phyloP scores from a whole-genome alignment of 768 basidiomycete species.

The Cystofilobasidium ferigula region DNA sequence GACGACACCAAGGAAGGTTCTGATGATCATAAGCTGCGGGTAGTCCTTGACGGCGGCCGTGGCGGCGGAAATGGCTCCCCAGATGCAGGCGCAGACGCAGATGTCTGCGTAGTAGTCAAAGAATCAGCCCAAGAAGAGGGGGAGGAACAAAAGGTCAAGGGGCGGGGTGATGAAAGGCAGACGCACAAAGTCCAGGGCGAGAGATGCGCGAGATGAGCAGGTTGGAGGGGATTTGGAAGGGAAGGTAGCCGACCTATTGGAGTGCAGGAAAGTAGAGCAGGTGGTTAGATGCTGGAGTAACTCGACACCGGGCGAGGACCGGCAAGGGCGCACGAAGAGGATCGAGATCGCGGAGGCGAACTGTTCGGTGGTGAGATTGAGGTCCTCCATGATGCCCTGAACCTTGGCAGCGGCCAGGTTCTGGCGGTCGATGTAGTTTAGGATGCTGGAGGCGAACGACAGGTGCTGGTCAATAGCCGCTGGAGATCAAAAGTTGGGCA shows the following conservation, averaged over 20 bases:
- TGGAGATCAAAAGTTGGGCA: background rate
- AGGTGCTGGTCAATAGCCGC: background rate
- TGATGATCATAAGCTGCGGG: conserved; percentile 26
- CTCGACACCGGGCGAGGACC: conserved; percentile 28
- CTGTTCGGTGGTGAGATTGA: conserved; percentile 31
- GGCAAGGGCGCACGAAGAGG: conserved; percentile 34
- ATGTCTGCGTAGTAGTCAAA: conserved; percentile 22
- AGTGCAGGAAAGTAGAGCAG: background rate
- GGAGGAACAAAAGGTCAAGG: background rate
- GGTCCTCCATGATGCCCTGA: conserved; percentile 31
- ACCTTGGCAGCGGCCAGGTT: conserved; percentile 13
- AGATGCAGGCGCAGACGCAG: conserved; percentile 27
- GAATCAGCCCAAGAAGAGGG: background rate
- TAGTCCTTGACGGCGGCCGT: conserved; percentile 31
- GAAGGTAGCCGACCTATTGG: conserved; percentile 24
- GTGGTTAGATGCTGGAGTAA: background rate
- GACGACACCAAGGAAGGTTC: conserved; percentile 28
- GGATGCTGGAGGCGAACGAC: conserved; percentile 22
- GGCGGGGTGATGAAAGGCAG: background rate
- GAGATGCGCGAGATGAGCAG: conserved; percentile 18
- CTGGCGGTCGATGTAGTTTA: conserved; percentile 18
- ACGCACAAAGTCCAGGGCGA: conserved; percentile 14
- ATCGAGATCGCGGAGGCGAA: conserved; percentile 32
- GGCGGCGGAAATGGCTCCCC: conserved; percentile 29
- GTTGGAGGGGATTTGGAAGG: conserved; percentile 27